These are phyloP conservation scores for Nicotiana attenuata DNA, from an alignment of 257 asterid species.

Conservation along the genomic window DNA sequence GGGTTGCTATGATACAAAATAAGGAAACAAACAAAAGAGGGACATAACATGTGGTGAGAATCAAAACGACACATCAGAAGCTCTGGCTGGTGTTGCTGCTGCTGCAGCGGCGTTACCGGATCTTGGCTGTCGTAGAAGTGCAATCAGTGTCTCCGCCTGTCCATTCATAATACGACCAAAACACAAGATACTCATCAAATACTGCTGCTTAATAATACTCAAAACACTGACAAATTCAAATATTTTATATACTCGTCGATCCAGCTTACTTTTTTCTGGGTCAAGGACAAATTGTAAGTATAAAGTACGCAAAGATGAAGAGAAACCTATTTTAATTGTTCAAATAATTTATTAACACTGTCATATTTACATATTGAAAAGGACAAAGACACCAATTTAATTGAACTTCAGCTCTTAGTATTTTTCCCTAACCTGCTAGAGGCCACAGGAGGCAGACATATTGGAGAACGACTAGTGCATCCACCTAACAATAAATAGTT, in stretches of 20 bases:
- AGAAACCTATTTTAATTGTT: too few relatives aligned
- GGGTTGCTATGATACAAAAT: not conserved
- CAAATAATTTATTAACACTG: too few relatives aligned
- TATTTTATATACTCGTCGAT: not conserved
- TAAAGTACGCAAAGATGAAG: too few relatives aligned
- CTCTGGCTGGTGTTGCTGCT: conserved; percentile 23
- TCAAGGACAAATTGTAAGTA: too few relatives aligned
- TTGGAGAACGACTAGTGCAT: not conserved
- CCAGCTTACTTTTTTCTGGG: not conserved
- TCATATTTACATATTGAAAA: not conserved
- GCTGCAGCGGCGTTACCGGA: conserved; percentile 42
- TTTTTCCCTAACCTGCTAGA: not conserved
- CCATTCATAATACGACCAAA: conserved; percentile 15
- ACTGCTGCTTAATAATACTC: not conserved
- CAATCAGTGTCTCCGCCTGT: conserved; percentile 86
- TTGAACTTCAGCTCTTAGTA: not conserved
- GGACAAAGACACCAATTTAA: not conserved
- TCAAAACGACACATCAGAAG: conserved; percentile 43
- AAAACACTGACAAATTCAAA: not conserved
- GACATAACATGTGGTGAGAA: not conserved
- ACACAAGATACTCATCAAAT: not conserved
- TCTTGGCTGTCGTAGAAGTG: conserved; percentile 83
- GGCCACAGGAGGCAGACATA: not conserved
- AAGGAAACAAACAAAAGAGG: not conserved
- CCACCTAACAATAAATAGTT: not conserved